Conservation (phyloP, 495 filamentous ascomycete genomes). For the Lindgomyces ingoldianus region DNA sequence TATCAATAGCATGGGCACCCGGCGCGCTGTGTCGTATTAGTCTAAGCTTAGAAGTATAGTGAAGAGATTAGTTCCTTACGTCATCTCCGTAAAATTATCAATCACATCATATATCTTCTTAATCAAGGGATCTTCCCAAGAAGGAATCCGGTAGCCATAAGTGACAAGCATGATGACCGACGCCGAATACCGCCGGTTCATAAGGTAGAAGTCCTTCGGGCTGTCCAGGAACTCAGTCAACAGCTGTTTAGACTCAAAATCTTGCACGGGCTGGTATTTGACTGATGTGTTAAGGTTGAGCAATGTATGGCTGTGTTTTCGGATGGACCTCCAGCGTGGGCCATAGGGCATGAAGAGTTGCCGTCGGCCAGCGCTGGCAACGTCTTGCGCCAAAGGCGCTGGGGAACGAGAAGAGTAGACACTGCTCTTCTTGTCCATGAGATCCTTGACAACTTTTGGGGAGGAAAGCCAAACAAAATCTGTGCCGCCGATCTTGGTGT, state of each 20-base stretch:
- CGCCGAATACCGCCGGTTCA: slow-evolving; percentile 38
- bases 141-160: slow-evolving; percentile 36
- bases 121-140: slow-evolving; percentile 33
- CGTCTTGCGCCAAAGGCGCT: slow-evolving; percentile 37
- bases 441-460: slow-evolving; percentile 31
- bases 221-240: slow-evolving; percentile 37
- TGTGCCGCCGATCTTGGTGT: slow-evolving; percentile 36
- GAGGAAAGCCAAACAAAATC: slow-evolving; percentile 35
- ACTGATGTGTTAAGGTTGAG: slow-evolving; percentile 34
- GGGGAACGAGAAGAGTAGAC: slow-evolving; percentile 39
- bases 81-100: slow-evolving; percentile 35
- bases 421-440: slow-evolving; percentile 34
- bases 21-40: slow-evolving; percentile 19
- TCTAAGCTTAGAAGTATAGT: neutral
- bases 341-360: slow-evolving; percentile 40
- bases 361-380: slow-evolving; percentile 24
- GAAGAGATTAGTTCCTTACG: neutral
- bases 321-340: slow-evolving; percentile 34
- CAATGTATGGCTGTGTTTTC: slow-evolving; percentile 39
- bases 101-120: slow-evolving; percentile 35
- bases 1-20: slow-evolving; percentile 35
- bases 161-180: slow-evolving; percentile 40
- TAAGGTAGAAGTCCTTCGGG: slow-evolving; percentile 35
- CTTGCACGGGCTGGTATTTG: slow-evolving; percentile 40
- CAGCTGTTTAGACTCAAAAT: slow-evolving; percentile 43